Evolutionary conservation across 768 basidiomycete genomes (phyloP), one percentile per base, ranked within the genome.

Genomic region (Suillus hirtellus): DNA sequence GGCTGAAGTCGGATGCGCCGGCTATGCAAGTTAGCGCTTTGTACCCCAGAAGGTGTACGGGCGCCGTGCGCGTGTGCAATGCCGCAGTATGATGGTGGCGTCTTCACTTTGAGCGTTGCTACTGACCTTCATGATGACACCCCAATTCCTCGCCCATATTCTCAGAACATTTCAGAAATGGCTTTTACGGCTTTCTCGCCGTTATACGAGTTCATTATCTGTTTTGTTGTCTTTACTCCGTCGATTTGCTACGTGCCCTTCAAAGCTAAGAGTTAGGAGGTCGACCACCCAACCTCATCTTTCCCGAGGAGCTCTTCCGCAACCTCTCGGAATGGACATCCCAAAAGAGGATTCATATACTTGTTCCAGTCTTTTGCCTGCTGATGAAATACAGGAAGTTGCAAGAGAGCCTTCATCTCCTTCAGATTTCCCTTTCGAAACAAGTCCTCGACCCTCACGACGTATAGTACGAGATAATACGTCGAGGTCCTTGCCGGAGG

Each of bases 401-500:
- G 47, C 42, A 53, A 31, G 43, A n/a, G 15, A 59, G 2, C 21
- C 60, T 17, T 12, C 14, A 17, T 60, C 60, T 14, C 19, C 31
- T 60, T 60, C 60, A 21, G 47, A 60, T 60, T 12, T 35, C 7
- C 60, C 60, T 52, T 60, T 52, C 31, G 9, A 4, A 34, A 17
- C 31, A n/a, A 10, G 15, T 24, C 35, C 15, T 21, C 60, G 24
- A 46, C 7, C 34, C 19, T 19, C 44, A 37, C 21, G 31, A 17
- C 60, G 12, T 10, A 35, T 37, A 47, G 60, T 10, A 17, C 44
- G 43, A 60, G 21, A 47, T 34, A 35, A 46, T 53, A 37, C 24
- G 24, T 3, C 27, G 14, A 49, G 15, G 49, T 49, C 49, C 27
- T 49, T 49, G 14, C 49, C 49, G 14, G 49, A 49, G 14, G 24